Evolutionary conservation across 2,329 filamentous ascomycete species (phyloP).

Genomic region (Colletotrichum chrysophilum): DNA sequence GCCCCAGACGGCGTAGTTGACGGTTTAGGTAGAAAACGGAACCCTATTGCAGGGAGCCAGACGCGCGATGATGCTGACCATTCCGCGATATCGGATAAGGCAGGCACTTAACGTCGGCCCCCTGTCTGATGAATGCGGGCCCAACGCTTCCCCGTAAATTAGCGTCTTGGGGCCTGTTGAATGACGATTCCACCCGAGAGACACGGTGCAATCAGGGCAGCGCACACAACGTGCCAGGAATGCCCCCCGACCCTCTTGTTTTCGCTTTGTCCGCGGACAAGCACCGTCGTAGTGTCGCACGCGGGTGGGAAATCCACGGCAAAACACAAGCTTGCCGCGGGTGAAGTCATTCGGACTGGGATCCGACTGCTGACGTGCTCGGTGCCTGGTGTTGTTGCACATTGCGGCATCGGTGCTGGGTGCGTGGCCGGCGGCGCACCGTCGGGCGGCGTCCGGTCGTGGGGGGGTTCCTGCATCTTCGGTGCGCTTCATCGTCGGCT

Average conservation of each 20-base stretch:
- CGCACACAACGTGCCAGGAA: not conserved
- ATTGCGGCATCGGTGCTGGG: conserved; percentile 7
- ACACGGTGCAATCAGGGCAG: conserved; percentile 16
- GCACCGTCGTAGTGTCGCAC: not conserved
- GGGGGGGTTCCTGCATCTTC: not conserved
- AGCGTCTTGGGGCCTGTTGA: conserved; percentile 15
- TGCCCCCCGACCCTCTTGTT: not conserved
- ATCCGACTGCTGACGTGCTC: conserved; percentile 6
- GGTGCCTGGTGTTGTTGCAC: not conserved
- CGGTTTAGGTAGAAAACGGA: conserved; percentile 8
- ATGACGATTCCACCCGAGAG: conserved; percentile 16
- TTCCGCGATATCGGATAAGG: conserved; percentile 22
- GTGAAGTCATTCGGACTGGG: not conserved
- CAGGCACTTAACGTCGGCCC: conserved; percentile 15
- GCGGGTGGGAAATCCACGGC: not conserved
- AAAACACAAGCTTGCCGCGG: conserved; percentile 7
- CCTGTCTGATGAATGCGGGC: conserved; percentile 13
- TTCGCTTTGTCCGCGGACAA: conserved; percentile 19
- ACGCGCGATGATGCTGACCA: conserved; percentile 21
- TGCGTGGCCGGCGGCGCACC: not conserved
- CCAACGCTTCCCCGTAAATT: conserved; percentile 13
- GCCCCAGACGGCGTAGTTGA: not conserved
- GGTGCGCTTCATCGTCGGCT: not conserved
- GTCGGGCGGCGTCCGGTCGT: not conserved
- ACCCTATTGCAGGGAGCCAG: not conserved